A percentile compares a stretch with the other conserved stretches of the same genome.
Conservation (phyloP, 192 early-diverging fungal species). For the Coemansia sp. region DNA sequence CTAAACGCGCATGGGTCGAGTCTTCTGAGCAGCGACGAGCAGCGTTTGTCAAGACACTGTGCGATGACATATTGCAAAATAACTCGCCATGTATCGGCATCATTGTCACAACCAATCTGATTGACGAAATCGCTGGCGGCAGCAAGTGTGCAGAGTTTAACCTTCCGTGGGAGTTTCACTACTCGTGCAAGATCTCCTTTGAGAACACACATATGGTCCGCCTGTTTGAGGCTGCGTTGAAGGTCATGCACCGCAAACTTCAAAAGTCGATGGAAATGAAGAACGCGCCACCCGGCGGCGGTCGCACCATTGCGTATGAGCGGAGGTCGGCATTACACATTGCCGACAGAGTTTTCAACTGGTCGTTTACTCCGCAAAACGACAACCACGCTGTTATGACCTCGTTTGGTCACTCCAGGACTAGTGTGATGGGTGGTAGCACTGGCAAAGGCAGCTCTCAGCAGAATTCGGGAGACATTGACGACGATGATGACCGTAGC, state of each 20-base stretch:
- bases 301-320: constrained; percentile 45
- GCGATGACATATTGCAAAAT: constrained; percentile 39
- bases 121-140: constrained; percentile 52
- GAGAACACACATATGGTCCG: constrained; percentile 39
- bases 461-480: not conserved
- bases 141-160: constrained; percentile 54
- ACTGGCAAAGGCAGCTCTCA: not conserved
- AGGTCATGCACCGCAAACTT: constrained; percentile 45
- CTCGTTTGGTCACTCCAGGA: constrained; percentile 33
- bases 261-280: constrained; percentile 34
- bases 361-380: constrained; percentile 42
- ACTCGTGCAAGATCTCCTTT: constrained; percentile 48
- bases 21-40: constrained; percentile 25
- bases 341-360: constrained; percentile 40
- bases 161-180: constrained; percentile 55
- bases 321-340: constrained; percentile 48
- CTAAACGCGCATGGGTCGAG: constrained; percentile 52
- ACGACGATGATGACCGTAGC: constrained; percentile 21
- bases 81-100: constrained; percentile 44
- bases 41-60: constrained; percentile 36
- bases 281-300: constrained; percentile 5
- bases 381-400: constrained; percentile 25
- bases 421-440: not conserved
- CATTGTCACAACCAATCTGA: constrained; percentile 33
- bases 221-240: constrained; percentile 49